Base-by-base conservation (phyloP, 2,329 filamentous ascomycete species). In the Parafenestella ontariensis region DNA sequence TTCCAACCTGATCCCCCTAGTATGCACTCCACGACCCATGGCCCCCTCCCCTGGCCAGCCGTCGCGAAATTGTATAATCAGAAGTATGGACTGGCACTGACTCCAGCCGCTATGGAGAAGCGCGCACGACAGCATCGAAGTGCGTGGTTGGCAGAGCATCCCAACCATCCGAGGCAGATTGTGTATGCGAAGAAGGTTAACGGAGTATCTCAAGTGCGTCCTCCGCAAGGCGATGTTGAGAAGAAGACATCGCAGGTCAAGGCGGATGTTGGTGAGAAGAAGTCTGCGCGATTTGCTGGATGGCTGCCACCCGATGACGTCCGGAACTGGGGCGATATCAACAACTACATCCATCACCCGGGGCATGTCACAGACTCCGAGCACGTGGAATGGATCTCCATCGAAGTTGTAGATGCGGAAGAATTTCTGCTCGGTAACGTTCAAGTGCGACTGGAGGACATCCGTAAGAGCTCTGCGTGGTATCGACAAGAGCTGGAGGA, bases 41-140 rank as follows among this genome's bases (percentile, higher is more conserved):
- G 50, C 1, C 53, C 46, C 9, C 44, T 54, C 6, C 11, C 46
- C 24, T 60, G 50, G 51, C 26, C 40, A 15, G 44, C 20, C 2
- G 59, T 62, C 4, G 54, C 53, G 9, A 31, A 46, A 28, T 28
- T 49, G 10, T 64, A 60, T 37, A 60, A 52, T n/a, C 8, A 55
- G 42, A 46, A 40, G 40, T 56, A 56, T 15, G 21, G 48, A 9
- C 23, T 42, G n/a, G 37, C 43, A 11, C 24, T 50, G 6, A 37
- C 36, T 20, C 26, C 43, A 50, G 53, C 59, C 13, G 54, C 59
- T 0, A 55, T 59, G 40, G 53, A 59, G 17, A 64, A 64, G 45
- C 56, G 58, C 5, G 52, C 18, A 9, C 41, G 56, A 7, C 41
- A 56, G 39, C 49, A 56, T 23, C 44, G 56, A 33, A 8, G 36